Conservation (phyloP, 768 basidiomycete species). For the Lactarius trivialis region DNA sequence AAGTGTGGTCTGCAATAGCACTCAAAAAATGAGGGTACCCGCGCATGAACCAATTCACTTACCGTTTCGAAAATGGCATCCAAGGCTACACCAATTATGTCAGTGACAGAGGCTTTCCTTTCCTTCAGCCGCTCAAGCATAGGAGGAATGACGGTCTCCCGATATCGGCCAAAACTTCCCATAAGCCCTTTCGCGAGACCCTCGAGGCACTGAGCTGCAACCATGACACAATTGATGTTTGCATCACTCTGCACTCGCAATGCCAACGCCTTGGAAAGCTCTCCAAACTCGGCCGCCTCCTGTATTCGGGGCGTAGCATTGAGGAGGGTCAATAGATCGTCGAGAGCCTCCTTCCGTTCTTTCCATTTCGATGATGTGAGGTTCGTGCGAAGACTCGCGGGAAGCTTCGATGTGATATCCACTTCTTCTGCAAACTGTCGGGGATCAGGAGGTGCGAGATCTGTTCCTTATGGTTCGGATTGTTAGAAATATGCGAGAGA, state of each 20-base stretch:
- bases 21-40: conserved; percentile 12
- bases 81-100: conserved; percentile 78
- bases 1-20: conserved; percentile 54
- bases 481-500: conserved; percentile 5
- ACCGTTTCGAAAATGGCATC: conserved; percentile 87
- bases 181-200: conserved; percentile 79
- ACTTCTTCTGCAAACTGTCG: conserved; percentile 74
- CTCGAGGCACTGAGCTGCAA: conserved; percentile 80
- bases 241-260: conserved; percentile 80
- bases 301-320: conserved; percentile 67
- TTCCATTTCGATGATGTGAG: conserved; percentile 97
- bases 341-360: conserved; percentile 87
- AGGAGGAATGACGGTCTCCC: conserved; percentile 62
- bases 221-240: conserved; percentile 92
- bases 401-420: conserved; percentile 69
- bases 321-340: conserved; percentile 69
- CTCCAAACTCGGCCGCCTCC: conserved; percentile 71
- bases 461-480: conserved; percentile 28
- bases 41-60: conserved; percentile 29
- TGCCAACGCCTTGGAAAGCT: conserved; percentile 71
- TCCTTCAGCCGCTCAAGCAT: conserved; percentile 92
- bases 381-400: conserved; percentile 62
- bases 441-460: conserved; percentile 61
- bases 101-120: conserved; percentile 84
- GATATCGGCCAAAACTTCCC: conserved; percentile 64